Conservation (phyloP, 371 early-diverging fungal genomes). For the Blastocladiella emersonii region DNA sequence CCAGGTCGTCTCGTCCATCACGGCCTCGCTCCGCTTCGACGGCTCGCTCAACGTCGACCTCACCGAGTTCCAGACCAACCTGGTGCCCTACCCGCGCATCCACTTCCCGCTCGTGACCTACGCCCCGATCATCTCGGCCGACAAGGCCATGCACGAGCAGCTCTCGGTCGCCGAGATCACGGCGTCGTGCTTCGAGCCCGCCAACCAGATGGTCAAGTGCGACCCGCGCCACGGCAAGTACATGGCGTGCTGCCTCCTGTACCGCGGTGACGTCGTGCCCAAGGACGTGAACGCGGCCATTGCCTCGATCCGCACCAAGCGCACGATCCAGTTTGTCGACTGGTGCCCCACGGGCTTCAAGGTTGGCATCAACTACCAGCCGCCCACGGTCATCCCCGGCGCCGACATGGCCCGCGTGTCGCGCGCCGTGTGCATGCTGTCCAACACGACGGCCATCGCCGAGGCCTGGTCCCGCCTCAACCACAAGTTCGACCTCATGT, state of each 20-base stretch:
- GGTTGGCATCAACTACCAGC: constrained; percentile 87
- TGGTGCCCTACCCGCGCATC: constrained; percentile 95
- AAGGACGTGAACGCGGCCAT: constrained; percentile 83
- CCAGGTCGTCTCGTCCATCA: constrained; percentile 99
- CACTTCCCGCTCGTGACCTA: constrained; percentile 94
- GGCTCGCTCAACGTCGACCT: constrained; percentile 93
- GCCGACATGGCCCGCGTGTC: constrained; percentile 87
- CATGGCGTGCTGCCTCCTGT: constrained; percentile 91
- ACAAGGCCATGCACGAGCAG: constrained; percentile 88
- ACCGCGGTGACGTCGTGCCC: constrained; percentile 79
- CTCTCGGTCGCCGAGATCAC: constrained; percentile 81
- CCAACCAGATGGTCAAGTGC: constrained; percentile 95
- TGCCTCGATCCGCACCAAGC: constrained; percentile 76
- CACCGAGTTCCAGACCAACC: constrained; percentile 94
- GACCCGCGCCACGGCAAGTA: constrained; percentile 90
- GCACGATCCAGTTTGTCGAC: constrained; percentile 90
- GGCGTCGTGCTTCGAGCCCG: constrained; percentile 85
- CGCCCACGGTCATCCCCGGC: constrained; percentile 79
- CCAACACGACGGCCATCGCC: constrained; percentile 92
- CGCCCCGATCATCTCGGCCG: constrained; percentile 78
- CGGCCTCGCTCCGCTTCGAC: constrained; percentile 97
- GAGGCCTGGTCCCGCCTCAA: constrained; percentile 93
- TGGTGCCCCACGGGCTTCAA: constrained; percentile 99
- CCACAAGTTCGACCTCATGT: constrained; percentile 93
- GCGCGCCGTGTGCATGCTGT: constrained; percentile 89